Conservation (phyloP, 2,329 filamentous ascomycete species). For the Aspergillus terreus region DNA sequence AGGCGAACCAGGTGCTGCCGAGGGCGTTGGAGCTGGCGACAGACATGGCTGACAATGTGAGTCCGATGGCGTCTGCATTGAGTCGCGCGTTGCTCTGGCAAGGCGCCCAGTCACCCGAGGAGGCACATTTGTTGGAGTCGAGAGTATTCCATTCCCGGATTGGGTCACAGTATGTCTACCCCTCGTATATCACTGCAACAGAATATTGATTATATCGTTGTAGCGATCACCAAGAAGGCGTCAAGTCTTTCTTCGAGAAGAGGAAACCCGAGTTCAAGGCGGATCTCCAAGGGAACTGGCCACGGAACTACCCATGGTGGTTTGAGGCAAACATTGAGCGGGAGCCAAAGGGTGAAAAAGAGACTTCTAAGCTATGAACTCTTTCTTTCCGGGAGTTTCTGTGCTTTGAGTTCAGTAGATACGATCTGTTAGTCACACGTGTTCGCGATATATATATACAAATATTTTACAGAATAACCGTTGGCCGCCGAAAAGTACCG, state of each 20-base stretch:
- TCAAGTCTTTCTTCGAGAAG: slow-evolving; percentile 68
- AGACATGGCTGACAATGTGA: slow-evolving; percentile 65
- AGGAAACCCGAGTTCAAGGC: slow-evolving; percentile 59
- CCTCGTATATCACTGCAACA: background rate
- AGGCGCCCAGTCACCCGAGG: slow-evolving; percentile 57
- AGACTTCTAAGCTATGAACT: slow-evolving; percentile 20
- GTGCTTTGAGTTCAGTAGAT: too few species aligned
- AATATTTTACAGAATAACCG: too few species aligned
- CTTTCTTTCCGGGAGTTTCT: background rate
- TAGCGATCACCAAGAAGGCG: slow-evolving; percentile 64
- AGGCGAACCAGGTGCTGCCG: slow-evolving; percentile 57
- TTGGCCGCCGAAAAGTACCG: too few species aligned
- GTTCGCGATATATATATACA: too few species aligned
- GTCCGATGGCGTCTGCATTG: slow-evolving; percentile 58
- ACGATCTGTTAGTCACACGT: too few species aligned
- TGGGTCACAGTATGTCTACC: slow-evolving; percentile 23
- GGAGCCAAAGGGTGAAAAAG: slow-evolving; percentile 17
- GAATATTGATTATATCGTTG: background rate
- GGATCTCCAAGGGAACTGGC: slow-evolving; percentile 58
- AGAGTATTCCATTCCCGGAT: slow-evolving; percentile 38
- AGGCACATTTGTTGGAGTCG: slow-evolving; percentile 64
- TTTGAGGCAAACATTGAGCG: slow-evolving; percentile 47
- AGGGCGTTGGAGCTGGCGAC: slow-evolving; percentile 63
- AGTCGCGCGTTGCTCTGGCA: slow-evolving; percentile 70
- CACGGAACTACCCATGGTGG: slow-evolving; percentile 67